Percentiles rank a stretch among this genome's conserved stretches.
Conservation (phyloP, 371 early-diverging fungal genomes). For the Coemansia sp. region DNA sequence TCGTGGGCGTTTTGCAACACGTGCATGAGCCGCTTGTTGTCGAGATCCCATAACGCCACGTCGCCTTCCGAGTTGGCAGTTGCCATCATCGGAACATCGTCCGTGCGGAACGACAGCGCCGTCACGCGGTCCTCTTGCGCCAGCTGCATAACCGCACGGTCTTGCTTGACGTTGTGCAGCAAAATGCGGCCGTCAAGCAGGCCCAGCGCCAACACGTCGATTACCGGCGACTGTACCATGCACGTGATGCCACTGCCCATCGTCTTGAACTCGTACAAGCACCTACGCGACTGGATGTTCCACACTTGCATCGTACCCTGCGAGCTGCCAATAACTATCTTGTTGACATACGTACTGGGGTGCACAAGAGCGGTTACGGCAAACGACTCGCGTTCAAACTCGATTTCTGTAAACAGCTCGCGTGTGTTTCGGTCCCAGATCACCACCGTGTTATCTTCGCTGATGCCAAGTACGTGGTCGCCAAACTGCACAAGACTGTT, state of each 20-base stretch:
- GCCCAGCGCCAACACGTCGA: constrained; percentile 92
- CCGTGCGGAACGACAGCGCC: constrained; percentile 82
- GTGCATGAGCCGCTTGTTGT: constrained; percentile 69
- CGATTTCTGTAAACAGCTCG: constrained; percentile 74
- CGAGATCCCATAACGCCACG: constrained; percentile 90
- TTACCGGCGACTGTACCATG: constrained; percentile 82
- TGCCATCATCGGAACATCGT: constrained; percentile 81
- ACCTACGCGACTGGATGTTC: constrained; percentile 73
- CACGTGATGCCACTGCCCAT: constrained; percentile 74
- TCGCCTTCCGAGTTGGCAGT: constrained; percentile 84
- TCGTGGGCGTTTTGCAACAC: constrained; percentile 81
- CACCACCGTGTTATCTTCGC: constrained; percentile 75
- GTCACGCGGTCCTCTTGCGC: constrained; percentile 87
- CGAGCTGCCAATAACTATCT: constrained; percentile 80
- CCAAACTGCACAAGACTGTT: constrained; percentile 67
- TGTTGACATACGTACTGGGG: constrained; percentile 95
- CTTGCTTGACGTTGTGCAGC: constrained; percentile 79
- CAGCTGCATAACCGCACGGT: constrained; percentile 70
- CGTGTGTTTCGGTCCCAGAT: constrained; percentile 70
- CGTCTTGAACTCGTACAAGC: constrained; percentile 77
- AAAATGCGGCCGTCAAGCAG: constrained; percentile 80
- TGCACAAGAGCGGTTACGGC: constrained; percentile 76
- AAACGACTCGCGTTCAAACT: constrained; percentile 71
- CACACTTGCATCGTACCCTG: constrained; percentile 90
- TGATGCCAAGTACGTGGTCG: constrained; percentile 71